Evolutionary conservation across 2,329 filamentous ascomycete species (phyloP).

Genomic region (Dryadomyces quercus-mongolicae): DNA sequence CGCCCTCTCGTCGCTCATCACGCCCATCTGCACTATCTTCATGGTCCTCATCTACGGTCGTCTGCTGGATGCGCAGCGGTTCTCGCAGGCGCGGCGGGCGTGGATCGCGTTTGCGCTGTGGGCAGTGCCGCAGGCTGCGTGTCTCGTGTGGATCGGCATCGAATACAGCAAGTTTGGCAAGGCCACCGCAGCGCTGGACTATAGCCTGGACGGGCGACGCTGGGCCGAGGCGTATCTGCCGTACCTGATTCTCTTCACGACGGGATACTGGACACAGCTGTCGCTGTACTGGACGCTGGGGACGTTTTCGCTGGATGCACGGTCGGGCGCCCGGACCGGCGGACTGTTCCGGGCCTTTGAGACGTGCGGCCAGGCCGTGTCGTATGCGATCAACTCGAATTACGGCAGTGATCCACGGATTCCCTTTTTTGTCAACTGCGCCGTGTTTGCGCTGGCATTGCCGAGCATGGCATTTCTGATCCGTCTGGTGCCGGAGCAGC

Average conservation of each 20-base stretch:
- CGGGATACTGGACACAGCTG: slow-evolving; percentile 1
- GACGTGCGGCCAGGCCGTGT: slow-evolving; percentile 4
- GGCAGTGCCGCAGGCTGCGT: neutral
- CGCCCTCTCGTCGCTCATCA: neutral
- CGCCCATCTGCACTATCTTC: neutral
- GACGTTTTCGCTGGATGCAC: neutral
- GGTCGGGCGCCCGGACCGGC: neutral
- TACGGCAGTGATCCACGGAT: slow-evolving; percentile 1
- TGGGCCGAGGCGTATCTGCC: slow-evolving; percentile 2
- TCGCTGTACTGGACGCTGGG: slow-evolving; percentile 4
- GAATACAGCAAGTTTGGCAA: slow-evolving; percentile 1
- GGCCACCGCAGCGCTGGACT: neutral
- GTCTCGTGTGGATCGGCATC: slow-evolving; percentile 1
- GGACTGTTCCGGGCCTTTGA: slow-evolving; percentile 3
- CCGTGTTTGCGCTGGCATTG: neutral
- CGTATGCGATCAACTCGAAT: slow-evolving; percentile 4
- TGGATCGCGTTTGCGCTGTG: neutral
- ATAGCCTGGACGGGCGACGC: neutral
- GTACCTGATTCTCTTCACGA: slow-evolving; percentile 1
- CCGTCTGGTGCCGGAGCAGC: slow-evolving; percentile 1
- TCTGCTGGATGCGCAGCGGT: neutral
- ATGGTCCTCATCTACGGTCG: slow-evolving; percentile 1
- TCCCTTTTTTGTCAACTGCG: slow-evolving; percentile 1
- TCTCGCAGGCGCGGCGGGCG: neutral
- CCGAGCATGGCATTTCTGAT: slow-evolving; percentile 1